Conservation (phyloP, 164 flowering plant species). For the Vitis rupestris region DNA sequence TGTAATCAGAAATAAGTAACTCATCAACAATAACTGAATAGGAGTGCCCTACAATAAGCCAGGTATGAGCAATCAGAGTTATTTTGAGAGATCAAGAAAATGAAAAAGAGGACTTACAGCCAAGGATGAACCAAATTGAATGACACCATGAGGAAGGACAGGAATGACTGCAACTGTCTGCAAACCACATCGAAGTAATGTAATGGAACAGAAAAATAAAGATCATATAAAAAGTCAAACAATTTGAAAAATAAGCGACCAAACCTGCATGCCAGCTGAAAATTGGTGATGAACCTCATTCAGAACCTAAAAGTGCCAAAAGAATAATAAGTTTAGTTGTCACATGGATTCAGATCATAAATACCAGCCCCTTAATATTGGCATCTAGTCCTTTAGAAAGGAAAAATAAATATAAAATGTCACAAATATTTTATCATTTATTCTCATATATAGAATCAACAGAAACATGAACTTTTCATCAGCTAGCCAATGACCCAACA, state of each 20-base stretch:
- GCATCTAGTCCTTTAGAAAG: too few species aligned
- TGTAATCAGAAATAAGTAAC: too few species aligned
- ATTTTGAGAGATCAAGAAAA: background rate
- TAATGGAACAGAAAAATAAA: constrained; percentile 6
- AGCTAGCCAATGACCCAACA: too few species aligned
- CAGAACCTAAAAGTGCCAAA: constrained; percentile 37
- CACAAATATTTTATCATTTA: background rate
- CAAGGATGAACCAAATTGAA: constrained; percentile 74
- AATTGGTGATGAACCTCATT: constrained; percentile 57
- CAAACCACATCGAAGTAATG: constrained; percentile 16
- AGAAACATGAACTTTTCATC: too few species aligned
- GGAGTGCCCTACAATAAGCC: background rate
- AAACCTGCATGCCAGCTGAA: constrained; percentile 86
- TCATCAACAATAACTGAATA: too few species aligned
- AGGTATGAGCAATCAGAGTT: background rate
- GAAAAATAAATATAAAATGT: too few species aligned
- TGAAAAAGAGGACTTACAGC: constrained; percentile 40
- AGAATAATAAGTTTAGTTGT: background rate
- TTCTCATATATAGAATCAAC: too few species aligned
- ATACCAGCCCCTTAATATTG: too few species aligned
- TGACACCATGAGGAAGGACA: constrained; percentile 80
- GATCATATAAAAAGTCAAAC: background rate
- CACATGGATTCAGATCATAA: too few species aligned
- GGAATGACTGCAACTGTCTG: constrained; percentile 91
- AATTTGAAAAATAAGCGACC: background rate